Conservation (phyloP, 176 grass and related monocot genomes). For the Bonia amplexicaulis region DNA sequence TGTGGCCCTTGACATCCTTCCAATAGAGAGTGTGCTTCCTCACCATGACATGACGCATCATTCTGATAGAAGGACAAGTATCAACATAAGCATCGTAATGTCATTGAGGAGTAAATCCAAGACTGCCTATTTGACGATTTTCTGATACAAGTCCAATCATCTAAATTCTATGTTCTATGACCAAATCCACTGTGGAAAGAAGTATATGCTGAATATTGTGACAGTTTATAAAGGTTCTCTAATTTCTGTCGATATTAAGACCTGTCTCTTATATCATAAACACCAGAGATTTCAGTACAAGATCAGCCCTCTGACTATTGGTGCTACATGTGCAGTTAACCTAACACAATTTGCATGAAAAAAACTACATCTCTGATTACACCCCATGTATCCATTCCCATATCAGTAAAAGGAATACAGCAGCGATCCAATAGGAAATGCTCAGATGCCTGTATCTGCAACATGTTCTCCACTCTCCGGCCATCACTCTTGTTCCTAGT, state of each 20-base stretch:
- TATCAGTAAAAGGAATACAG: neutral
- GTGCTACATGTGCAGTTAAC: neutral
- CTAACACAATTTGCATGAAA: neutral
- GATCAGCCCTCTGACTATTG: neutral
- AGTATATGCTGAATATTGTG: neutral
- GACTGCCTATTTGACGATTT: neutral
- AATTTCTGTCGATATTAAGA: neutral
- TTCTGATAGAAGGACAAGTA: constrained; percentile 13
- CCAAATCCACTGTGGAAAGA: neutral
- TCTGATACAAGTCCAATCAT: neutral
- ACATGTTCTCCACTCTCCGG: neutral
- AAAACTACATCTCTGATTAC: neutral
- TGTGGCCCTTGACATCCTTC: constrained; percentile 12
- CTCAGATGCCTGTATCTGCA: neutral
- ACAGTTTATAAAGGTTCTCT: neutral
- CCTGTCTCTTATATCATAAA: neutral
- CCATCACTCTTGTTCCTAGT: neutral
- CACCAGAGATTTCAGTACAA: neutral
- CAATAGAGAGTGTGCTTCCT: constrained; percentile 16
- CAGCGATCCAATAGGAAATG: neutral
- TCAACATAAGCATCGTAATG: neutral
- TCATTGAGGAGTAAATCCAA: neutral
- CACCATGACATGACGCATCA: constrained; percentile 7
- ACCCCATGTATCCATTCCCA: neutral
- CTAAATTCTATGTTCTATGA: neutral